Percentiles rank a stretch among this genome's conserved stretches.
These are phyloP conservation scores for Lecanicillium sp. DNA, from an alignment of 2,329 filamentous ascomycete species.

Conservation along the genomic window DNA sequence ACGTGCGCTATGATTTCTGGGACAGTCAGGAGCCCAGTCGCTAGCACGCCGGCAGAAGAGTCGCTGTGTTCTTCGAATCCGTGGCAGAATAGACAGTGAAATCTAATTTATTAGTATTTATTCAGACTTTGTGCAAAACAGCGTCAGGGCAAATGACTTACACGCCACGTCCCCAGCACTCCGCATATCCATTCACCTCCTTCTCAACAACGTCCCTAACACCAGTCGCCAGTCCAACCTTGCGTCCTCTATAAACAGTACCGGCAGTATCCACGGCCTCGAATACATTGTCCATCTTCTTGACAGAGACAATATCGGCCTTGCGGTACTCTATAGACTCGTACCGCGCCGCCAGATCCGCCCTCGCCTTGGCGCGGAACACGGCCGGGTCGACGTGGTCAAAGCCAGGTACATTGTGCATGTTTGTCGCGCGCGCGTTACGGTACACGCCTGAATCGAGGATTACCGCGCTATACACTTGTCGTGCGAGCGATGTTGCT, in stretches of 20 bases:
- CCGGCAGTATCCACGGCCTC: conserved; percentile 32
- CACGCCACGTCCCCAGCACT: conserved; percentile 47
- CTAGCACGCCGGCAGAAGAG: conserved; percentile 38
- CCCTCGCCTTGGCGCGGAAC: conserved; percentile 25
- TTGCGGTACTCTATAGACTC: conserved; percentile 21
- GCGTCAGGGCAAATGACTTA: conserved; percentile 19
- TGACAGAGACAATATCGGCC: conserved; percentile 17
- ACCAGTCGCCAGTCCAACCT: conserved; percentile 48
- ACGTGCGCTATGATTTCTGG: conserved; percentile 28
- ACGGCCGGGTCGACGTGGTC: conserved; percentile 28
- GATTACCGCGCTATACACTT: conserved; percentile 37
- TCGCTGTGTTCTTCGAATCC: conserved; percentile 49
- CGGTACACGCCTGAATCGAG: conserved; percentile 44
- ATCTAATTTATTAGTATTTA: conserved; percentile 22
- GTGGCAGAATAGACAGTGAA: conserved; percentile 53
- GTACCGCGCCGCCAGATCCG: conserved; percentile 27
- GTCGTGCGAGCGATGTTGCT: conserved; percentile 39
- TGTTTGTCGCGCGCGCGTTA: conserved; percentile 37
- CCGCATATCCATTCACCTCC: conserved; percentile 42
- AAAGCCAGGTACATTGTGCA: conserved; percentile 37
- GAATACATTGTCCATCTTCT: conserved; percentile 21
- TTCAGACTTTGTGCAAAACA: not conserved
- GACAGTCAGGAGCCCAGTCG: conserved; percentile 24
- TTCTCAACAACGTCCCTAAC: conserved; percentile 40
- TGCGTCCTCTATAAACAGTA: conserved; percentile 36